Base-by-base conservation (phyloP, 805 yeast species). In the Pichia sporocuriosa region DNA sequence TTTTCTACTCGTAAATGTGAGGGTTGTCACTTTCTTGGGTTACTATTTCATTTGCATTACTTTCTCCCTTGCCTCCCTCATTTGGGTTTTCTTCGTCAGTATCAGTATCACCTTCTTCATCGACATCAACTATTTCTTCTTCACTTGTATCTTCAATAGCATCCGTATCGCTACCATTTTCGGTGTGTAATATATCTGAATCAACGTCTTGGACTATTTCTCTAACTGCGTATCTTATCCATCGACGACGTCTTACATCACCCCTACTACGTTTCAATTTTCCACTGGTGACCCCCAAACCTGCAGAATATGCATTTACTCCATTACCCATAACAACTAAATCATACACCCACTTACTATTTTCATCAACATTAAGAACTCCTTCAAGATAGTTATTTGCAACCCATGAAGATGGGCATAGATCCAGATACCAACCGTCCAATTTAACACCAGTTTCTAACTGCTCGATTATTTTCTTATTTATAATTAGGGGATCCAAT, bases 261-360 rank as follows among this genome's bases (percentile, higher is more conserved):
- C 80, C 67, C 49, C 75, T 44, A 42, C 61, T 49, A 40, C 33
- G 19, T 32, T 32, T 48, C 33, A 26, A 39, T 25, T 26, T 29
- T 12, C 38, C 49, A 20, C 45, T 39, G 12, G 51, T 53, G 23
- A 47, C 37, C 16, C 41, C 52, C 22, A 55, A 43, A n/a, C 54
- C 60, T 20, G 49, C 43, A 24, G 54, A 61, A 26, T 46, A 55
- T 30, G 49, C 56, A 21, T 39, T 29, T n/a, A 40, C 21, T 8
- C 43, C 42, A 15, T 47, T 49, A 17, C 46, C 50, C 44, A 43
- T 47, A 16, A 45, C 40, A 8, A 57, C 56, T 29, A 59, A 55
- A 58, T 86, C 95, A 57, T 86, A 86, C 16, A 84, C 90, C 95
- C 95, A 86, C 59, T 86, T 86, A 31, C 82, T 84, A 42, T 79